Conservation (phyloP, 441 rosid species). For the Geranium incanum region DNA sequence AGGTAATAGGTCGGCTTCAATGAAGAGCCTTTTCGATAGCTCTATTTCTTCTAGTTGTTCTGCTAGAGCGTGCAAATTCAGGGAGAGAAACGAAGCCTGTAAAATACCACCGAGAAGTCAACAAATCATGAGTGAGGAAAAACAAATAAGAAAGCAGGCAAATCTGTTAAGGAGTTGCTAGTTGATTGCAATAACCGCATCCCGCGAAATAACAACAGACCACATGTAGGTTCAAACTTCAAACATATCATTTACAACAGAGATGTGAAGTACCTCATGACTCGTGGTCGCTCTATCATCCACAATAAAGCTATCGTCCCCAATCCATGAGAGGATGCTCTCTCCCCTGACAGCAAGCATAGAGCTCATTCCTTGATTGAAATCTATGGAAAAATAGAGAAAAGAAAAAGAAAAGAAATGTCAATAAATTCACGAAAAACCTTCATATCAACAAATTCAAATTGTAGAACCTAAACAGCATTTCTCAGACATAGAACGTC, state of each 20-base stretch:
- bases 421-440: background rate
- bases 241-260: background rate
- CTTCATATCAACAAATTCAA: constrained; percentile 14
- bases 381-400: constrained; percentile 13
- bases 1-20: constrained; percentile 61
- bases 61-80: constrained; percentile 19
- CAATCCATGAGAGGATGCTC: constrained; percentile 54
- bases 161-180: background rate
- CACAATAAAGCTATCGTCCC: constrained; percentile 56
- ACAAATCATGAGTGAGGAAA: constrained; percentile 9
- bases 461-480: constrained; percentile 2
- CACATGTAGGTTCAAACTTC: background rate
- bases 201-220: background rate
- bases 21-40: constrained; percentile 55
- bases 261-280: constrained; percentile 44
- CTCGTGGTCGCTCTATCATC: constrained; percentile 41
- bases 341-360: constrained; percentile 72
- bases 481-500: background rate
- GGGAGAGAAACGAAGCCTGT: constrained; percentile 56
- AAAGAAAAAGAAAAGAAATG: background rate
- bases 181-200: constrained; percentile 1
- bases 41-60: constrained; percentile 52
- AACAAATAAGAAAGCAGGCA: background rate
- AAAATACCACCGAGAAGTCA: background rate
- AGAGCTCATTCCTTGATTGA: constrained; percentile 36